Percentiles rank a stretch among this genome's conserved stretches.
Conservation (phyloP, 1,284 basidiomycete species). For the Sporisorium scitamineum region DNA sequence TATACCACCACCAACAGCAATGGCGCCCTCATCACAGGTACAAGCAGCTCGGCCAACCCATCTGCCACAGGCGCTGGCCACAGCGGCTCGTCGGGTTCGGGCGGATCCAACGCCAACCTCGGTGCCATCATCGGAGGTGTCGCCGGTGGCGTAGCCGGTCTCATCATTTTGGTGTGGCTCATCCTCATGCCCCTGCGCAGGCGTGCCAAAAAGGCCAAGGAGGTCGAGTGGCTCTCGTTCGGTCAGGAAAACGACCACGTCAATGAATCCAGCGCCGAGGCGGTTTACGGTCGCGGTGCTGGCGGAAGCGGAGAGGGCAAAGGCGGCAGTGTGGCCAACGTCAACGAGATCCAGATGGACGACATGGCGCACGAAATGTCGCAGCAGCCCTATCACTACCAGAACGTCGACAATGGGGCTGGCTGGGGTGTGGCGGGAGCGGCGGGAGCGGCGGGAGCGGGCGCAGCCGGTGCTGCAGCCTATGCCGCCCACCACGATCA, state of each 20-base stretch:
- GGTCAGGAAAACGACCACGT: constrained; percentile 59
- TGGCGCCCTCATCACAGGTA: constrained; percentile 32
- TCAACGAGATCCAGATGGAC: constrained; percentile 56
- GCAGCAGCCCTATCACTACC: constrained; percentile 50
- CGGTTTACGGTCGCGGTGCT: constrained; percentile 47
- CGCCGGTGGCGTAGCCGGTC: constrained; percentile 55
- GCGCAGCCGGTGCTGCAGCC: constrained; percentile 17
- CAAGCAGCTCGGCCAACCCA: constrained; percentile 29
- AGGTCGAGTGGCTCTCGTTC: constrained; percentile 59
- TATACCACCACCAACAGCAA: constrained; percentile 28
- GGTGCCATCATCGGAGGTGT: constrained; percentile 59
- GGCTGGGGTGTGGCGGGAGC: constrained; percentile 33
- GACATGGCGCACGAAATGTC: constrained; percentile 41
- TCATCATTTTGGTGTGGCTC: constrained; percentile 53
- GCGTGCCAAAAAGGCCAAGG: constrained; percentile 50
- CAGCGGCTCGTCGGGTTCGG: constrained; percentile 9
- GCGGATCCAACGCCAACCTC: constrained; percentile 42
- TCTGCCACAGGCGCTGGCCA: constrained; percentile 7
- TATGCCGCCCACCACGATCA: constrained; percentile 23
- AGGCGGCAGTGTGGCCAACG: constrained; percentile 44
- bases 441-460: constrained; percentile 19
- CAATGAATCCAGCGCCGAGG: constrained; percentile 51
- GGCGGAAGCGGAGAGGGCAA: constrained; percentile 50
- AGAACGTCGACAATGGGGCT: constrained; percentile 33
- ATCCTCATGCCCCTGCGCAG: constrained; percentile 54